A percentile compares a stretch with the other conserved stretches of the same genome.
phyloP scores from a whole-genome alignment of 176 grass and related monocot genomes.

The Phoenix roebelenii region DNA sequence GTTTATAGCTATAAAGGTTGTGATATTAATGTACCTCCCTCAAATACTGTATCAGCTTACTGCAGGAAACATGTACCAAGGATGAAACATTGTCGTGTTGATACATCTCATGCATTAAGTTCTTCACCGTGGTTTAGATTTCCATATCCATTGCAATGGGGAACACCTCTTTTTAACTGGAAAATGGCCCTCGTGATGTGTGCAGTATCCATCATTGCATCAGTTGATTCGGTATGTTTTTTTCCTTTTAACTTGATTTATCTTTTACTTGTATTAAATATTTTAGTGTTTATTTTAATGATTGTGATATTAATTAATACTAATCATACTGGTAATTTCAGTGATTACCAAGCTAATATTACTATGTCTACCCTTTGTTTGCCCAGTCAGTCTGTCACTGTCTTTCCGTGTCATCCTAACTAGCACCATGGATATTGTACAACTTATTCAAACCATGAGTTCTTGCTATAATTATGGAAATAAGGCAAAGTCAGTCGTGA shows the following conservation, averaged over 20 bases:
- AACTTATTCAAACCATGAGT: no score
- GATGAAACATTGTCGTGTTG: constrained; percentile 81
- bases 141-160: constrained; percentile 95
- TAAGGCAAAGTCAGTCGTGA: no score
- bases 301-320: no score
- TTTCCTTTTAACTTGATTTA: constrained; percentile 15
- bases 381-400: no score
- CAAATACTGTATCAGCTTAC: constrained; percentile 76
- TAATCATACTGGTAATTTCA: no score
- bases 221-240: constrained; percentile 85
- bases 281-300: no score
- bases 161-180: constrained; percentile 84
- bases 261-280: not conserved
- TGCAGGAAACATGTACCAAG: constrained; percentile 76
- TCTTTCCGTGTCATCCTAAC: no score
- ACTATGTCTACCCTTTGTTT: no score
- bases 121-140: constrained; percentile 95
- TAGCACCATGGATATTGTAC: no score
- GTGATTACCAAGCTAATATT: no score
- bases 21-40: constrained; percentile 66
- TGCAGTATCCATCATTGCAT: constrained; percentile 72
- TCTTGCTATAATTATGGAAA: no score
- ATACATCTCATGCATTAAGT: constrained; percentile 69
- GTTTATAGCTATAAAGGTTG: constrained; percentile 86
- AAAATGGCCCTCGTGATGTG: constrained; percentile 96